Evolutionary conservation across 805 yeast species (phyloP).

Genomic region (Saccharomycopsis selenospora): DNA sequence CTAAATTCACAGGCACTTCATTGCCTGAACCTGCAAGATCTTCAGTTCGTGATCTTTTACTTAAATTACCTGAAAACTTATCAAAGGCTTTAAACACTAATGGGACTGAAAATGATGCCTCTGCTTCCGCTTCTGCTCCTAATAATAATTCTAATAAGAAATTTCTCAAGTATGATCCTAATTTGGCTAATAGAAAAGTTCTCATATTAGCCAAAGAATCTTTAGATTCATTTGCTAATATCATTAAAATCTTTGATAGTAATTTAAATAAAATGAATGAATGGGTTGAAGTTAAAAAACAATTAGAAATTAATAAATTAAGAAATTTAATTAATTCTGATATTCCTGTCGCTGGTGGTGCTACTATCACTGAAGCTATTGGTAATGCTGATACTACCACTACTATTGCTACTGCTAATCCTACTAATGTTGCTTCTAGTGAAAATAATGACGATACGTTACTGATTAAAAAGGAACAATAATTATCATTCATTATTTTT

Average conservation of each 20-base stretch:
- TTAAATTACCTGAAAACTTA: conserved; percentile 72
- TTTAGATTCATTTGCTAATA: conserved; percentile 74
- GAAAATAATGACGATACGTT: too few species aligned
- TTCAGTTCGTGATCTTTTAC: conserved; percentile 70
- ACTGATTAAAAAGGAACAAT: too few species aligned
- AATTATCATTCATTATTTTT: too few species aligned
- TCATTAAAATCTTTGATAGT: conserved; percentile 78
- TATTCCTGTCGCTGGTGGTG: neutral
- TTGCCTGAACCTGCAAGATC: conserved; percentile 73
- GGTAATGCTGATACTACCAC: too few species aligned
- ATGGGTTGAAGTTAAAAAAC: conserved; percentile 44
- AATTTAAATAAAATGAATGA: conserved; percentile 78
- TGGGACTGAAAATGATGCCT: conserved; percentile 9
- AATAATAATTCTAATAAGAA: conserved; percentile 20
- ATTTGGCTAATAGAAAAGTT: conserved; percentile 55
- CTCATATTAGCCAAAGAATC: conserved; percentile 83
- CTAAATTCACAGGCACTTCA: conserved; percentile 73
- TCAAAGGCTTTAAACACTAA: conserved; percentile 34
- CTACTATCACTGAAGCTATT: too few species aligned
- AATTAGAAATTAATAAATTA: conserved; percentile 13
- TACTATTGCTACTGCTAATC: too few species aligned
- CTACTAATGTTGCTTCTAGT: too few species aligned
- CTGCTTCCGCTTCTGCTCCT: conserved; percentile 13
- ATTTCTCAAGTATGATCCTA: conserved; percentile 17
- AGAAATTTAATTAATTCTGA: neutral